Conservation (phyloP, 2,329 filamentous ascomycete species). For the Rhinocladiella similis region DNA sequence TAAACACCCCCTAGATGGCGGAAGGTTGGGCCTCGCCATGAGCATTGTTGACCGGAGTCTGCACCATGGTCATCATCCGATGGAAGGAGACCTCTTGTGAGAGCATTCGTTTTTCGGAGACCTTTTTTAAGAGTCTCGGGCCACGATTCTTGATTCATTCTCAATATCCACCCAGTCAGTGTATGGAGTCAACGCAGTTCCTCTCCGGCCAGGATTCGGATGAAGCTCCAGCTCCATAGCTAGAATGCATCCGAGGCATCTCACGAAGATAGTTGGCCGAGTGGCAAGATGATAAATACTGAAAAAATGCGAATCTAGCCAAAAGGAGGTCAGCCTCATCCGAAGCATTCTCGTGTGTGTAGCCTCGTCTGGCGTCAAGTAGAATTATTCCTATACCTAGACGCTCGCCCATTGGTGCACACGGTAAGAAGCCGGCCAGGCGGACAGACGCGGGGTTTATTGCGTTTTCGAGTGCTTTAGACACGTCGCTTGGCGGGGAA, state of each 20-base stretch:
- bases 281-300: neutral
- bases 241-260: conserved; percentile 1
- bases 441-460: neutral
- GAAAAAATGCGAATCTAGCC: neutral
- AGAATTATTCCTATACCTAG: neutral
- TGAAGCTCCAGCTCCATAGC: neutral
- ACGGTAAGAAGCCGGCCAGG: neutral
- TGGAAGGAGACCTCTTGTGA: too few relatives aligned
- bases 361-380: conserved; percentile 1
- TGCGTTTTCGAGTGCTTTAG: neutral
- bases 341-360: conserved; percentile 17
- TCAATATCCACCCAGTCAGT: neutral
- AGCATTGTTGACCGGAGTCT: too few relatives aligned
- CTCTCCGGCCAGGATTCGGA: too few relatives aligned
- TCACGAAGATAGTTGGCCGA: conserved; percentile 1
- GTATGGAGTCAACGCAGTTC: too few relatives aligned
- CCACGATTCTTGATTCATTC: too few relatives aligned
- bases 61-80: too few relatives aligned
- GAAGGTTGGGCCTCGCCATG: neutral
- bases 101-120: too few relatives aligned
- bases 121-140: too few relatives aligned
- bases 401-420: neutral
- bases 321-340: conserved; percentile 16
- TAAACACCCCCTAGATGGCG: conserved; percentile 3
- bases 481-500: neutral